Percentiles rank a stretch among this genome's conserved stretches.
Conservation (phyloP, 306 rosid genomes). For the Lotus japonicus region DNA sequence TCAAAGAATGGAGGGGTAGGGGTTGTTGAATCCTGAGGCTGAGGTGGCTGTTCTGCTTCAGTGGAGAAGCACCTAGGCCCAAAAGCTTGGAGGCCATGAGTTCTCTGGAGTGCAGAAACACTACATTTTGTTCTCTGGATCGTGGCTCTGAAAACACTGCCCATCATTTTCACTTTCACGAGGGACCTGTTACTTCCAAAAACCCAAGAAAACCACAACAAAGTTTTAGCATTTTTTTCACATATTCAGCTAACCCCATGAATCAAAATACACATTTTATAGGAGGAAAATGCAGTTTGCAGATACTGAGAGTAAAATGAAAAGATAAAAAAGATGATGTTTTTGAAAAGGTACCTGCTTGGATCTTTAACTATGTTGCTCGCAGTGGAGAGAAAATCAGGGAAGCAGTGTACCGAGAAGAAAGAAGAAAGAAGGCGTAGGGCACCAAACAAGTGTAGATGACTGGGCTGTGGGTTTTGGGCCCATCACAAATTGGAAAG, state of each 20-base stretch:
- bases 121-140: slow-evolving; percentile 33
- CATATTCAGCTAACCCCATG: not conserved
- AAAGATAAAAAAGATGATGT: not conserved
- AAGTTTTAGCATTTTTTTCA: not conserved
- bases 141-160: slow-evolving; percentile 41
- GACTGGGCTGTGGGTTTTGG: not conserved
- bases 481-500: not conserved
- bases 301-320: not conserved
- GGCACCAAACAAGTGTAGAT: not conserved
- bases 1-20: slow-evolving; percentile 25
- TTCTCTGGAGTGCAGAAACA: slow-evolving; percentile 11
- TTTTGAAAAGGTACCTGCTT: not conserved
- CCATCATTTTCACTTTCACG: slow-evolving; percentile 29
- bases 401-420: not conserved
- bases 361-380: not conserved
- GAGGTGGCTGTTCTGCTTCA: slow-evolving; percentile 40
- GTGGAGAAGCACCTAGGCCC: slow-evolving; percentile 45
- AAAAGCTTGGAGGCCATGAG: slow-evolving; percentile 20
- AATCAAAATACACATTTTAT: not conserved
- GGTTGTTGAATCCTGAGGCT: slow-evolving; percentile 19
- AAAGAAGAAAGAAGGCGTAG: not conserved
- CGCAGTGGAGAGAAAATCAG: not conserved
- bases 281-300: not conserved
- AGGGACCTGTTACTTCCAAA: not conserved
- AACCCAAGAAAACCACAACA: not conserved